Evolutionary conservation across 129 eudicot genomes (phyloP).

Genomic region (Pittosporum tobira): DNA sequence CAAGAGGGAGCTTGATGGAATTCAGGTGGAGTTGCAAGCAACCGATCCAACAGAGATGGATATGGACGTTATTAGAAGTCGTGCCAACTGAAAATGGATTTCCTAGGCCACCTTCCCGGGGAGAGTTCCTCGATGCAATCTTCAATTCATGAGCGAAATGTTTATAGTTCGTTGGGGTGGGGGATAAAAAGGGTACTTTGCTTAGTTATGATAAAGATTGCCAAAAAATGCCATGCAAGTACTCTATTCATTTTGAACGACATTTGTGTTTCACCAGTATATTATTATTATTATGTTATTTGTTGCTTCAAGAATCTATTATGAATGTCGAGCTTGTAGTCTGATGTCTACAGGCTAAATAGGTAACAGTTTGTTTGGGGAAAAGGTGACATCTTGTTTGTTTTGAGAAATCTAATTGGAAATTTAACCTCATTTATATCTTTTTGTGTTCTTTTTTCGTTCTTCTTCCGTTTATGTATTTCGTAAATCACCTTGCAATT

Average conservation of each 20-base stretch:
- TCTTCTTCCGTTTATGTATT: no score
- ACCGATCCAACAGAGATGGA: conserved; percentile 75
- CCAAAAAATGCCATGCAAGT: background rate
- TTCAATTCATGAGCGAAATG: background rate
- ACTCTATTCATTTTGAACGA: background rate
- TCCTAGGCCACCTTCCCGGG: background rate
- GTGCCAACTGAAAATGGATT: conserved; percentile 5
- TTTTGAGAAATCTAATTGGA: background rate
- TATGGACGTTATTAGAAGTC: conserved; percentile 60
- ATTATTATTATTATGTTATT: background rate
- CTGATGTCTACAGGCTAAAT: conserved; percentile 1
- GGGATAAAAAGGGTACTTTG: no score
- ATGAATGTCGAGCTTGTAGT: background rate
- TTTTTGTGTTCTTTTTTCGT: no score
- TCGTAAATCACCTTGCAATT: no score
- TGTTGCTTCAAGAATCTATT: background rate
- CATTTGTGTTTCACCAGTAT: background rate
- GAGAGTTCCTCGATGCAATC: conserved; percentile 11
- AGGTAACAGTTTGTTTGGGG: background rate
- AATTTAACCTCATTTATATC: background rate
- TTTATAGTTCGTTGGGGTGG: conserved; percentile 6
- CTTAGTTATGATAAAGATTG: background rate
- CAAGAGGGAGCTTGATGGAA: conserved; percentile 85
- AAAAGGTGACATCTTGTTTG: background rate
- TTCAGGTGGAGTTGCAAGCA: conserved; percentile 77